Evolutionary conservation across 805 yeast species (phyloP).

Genomic region (Myxozyma sirexii): DNA sequence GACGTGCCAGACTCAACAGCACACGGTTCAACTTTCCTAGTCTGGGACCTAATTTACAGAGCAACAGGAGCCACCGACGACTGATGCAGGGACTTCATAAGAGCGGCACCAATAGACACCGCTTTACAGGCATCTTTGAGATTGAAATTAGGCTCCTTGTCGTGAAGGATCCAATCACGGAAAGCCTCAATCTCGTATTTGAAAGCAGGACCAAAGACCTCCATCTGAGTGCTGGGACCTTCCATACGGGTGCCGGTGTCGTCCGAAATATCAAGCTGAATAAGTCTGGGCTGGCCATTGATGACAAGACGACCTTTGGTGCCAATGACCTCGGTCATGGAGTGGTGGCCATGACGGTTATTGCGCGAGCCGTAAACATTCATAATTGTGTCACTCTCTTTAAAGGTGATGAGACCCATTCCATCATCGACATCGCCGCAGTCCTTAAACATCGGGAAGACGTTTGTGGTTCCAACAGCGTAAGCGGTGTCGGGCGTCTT

Average conservation of each 20-base stretch:
- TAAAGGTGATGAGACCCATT: constrained; percentile 32
- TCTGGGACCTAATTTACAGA: too few species aligned
- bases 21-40: too few species aligned
- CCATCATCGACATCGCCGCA: constrained; percentile 37
- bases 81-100: constrained; percentile 21
- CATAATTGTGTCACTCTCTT: constrained; percentile 21
- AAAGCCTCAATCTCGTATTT: constrained; percentile 24
- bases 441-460: constrained; percentile 32
- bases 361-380: constrained; percentile 33
- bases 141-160: constrained; percentile 14
- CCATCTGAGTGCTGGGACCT: constrained; percentile 25
- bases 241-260: constrained; percentile 26
- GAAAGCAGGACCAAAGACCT: constrained; percentile 26
- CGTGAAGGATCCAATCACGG: constrained; percentile 32
- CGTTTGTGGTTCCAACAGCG: constrained; percentile 33
- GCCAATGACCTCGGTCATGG: constrained; percentile 36
- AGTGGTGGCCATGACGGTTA: constrained; percentile 37
- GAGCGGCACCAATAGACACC: constrained; percentile 27
- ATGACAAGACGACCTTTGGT: constrained; percentile 34
- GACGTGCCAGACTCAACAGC: too few species aligned
- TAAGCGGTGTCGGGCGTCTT: constrained; percentile 29
- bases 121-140: constrained; percentile 35
- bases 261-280: constrained; percentile 26
- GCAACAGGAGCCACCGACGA: too few species aligned
- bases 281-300: constrained; percentile 29